Conservation (phyloP, 2,329 filamentous ascomycete species). For the Penicillium sp. region DNA sequence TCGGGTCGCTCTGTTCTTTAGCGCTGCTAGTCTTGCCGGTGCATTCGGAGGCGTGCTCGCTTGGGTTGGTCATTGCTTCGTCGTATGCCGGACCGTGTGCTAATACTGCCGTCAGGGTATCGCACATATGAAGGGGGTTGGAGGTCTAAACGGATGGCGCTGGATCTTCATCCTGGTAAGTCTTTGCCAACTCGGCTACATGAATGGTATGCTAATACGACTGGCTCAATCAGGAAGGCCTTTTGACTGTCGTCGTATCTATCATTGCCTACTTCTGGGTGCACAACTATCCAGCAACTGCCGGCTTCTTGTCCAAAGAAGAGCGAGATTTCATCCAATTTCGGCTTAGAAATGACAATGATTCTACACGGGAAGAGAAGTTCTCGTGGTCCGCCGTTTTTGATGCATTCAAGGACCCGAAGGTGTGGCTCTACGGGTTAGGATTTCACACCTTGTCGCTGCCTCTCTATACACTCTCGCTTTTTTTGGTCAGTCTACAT, state of each 20-base stretch:
- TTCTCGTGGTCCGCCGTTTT: constrained; percentile 68
- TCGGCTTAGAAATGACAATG: constrained; percentile 65
- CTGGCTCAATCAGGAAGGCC: constrained; percentile 56
- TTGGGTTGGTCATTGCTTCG: constrained; percentile 25
- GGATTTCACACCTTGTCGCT: constrained; percentile 18
- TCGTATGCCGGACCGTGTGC: not conserved
- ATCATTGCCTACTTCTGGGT: constrained; percentile 40
- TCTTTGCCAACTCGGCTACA: not conserved
- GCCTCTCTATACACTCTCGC: constrained; percentile 44
- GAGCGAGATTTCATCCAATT: constrained; percentile 60
- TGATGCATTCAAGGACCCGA: constrained; percentile 59
- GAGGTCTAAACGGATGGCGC: constrained; percentile 56
- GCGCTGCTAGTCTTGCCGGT: constrained; percentile 56
- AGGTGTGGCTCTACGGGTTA: constrained; percentile 21
- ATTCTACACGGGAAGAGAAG: constrained; percentile 65
- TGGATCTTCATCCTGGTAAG: constrained; percentile 62
- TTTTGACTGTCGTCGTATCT: constrained; percentile 62
- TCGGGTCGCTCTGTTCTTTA: constrained; percentile 60
- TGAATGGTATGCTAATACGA: not conserved
- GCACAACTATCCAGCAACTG: constrained; percentile 44
- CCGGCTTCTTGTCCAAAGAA: constrained; percentile 44
- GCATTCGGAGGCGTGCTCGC: constrained; percentile 63
- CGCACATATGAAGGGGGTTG: constrained; percentile 47
- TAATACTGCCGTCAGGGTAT: constrained; percentile 41
- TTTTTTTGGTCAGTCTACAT: constrained; percentile 31